These are phyloP conservation scores for Eutypa lata DNA, from an alignment of 2,329 filamentous ascomycete species.

Conservation along the genomic window DNA sequence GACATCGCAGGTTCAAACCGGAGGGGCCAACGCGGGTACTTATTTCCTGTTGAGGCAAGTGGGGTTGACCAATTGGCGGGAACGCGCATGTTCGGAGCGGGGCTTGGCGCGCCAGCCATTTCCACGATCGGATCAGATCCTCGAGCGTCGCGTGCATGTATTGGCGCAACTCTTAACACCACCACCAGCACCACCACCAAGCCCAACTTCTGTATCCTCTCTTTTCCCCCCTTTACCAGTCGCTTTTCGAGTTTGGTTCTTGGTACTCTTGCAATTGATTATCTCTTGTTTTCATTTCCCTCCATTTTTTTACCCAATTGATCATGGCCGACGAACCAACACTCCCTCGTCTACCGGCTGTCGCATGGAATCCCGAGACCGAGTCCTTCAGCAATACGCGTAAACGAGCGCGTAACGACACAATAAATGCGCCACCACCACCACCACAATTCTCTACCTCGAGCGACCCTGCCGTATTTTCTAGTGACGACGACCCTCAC, in stretches of 20 bases:
- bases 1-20: neutral
- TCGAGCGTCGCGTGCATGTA: neutral
- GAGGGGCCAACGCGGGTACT: neutral
- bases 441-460: conserved; percentile 51
- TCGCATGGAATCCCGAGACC: conserved; percentile 28
- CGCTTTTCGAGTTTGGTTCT: no score
- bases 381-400: conserved; percentile 30
- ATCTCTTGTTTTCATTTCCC: no score
- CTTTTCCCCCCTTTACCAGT: conserved; percentile 2
- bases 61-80: neutral
- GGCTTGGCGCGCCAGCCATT: neutral
- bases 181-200: neutral
- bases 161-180: neutral
- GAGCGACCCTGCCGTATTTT: conserved; percentile 70
- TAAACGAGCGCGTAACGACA: conserved; percentile 35
- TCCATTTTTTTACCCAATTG: neutral
- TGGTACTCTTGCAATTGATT: no score
- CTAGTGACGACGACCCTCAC: conserved; percentile 67
- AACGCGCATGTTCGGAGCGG: neutral
- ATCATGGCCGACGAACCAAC: conserved; percentile 35
- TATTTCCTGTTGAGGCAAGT: neutral
- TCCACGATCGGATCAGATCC: neutral
- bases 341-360: conserved; percentile 30
- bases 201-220: neutral
- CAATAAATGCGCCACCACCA: conserved; percentile 17